Base-by-base conservation (phyloP, 768 basidiomycete species). In the Suillus clintonianus region DNA sequence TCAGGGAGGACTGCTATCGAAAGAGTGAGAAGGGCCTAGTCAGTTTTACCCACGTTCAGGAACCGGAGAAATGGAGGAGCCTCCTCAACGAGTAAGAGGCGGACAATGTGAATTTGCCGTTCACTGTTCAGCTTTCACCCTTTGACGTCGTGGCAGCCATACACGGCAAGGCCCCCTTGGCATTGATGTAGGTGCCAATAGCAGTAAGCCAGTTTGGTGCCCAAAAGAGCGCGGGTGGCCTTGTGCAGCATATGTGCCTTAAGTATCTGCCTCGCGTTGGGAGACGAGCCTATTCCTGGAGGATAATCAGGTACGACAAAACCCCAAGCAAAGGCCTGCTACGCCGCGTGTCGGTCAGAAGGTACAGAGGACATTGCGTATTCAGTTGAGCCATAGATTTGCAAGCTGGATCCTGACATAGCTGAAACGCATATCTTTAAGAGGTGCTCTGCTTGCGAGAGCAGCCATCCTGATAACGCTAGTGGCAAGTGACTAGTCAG, bases 221-320 rank as follows among this genome's bases (percentile, higher is more conserved):
- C 22, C 22, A 24, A 37, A 4, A 36, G 13, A 39, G 36, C 54
- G 9, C 22, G 10, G 51, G 34, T 34, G 22, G 42, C 32, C 60
- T 56, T 61, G 48, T 57, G 24, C 8, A 47, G 30, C 15, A n/a
- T 8, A 30, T 55, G 60, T 61, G 60, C 60, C 60, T 61, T 57
- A 27, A 61, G 53, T 53, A 55, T 58, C 22, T 58, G 22, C 36
- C 60, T 61, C 5, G 54, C 36, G 60, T 32, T 55, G 53, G 50
- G 47, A 39, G 30, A 24, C 13, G 14, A 24, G 5, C 17, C 60
- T 61, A 61, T 61, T 61, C 60, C 53, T 61, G 60, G 60, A 55
- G 39, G 60, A 36, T 61, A 14, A 61, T 61, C 60, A 61, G 60
- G 60, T 55, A 61, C 54, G 19, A 15, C 36, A 24, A 24, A 47